These are phyloP conservation scores for Clavariopsis aquatica DNA, from an alignment of 495 filamentous ascomycete species.

Conservation along the genomic window DNA sequence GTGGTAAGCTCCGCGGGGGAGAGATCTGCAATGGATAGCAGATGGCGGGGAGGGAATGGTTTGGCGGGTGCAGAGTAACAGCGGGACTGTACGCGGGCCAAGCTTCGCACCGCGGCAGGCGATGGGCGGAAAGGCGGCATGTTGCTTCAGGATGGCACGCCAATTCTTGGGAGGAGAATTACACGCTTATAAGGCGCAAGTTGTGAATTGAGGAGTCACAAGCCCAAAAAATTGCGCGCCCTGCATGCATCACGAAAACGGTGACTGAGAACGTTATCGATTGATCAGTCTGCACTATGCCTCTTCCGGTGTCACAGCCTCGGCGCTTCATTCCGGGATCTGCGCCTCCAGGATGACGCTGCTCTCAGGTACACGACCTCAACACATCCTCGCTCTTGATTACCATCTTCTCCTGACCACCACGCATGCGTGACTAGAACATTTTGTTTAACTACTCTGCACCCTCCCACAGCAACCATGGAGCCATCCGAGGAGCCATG, in stretches of 20 bases:
- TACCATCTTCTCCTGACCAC: not conserved
- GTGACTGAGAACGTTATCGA: too few species aligned
- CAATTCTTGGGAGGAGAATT: constrained; percentile 23
- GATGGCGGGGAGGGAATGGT: constrained; percentile 57
- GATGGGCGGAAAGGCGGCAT: constrained; percentile 34
- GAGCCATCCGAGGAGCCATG: constrained; percentile 26
- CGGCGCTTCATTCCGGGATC: not conserved
- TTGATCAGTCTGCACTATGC: not conserved
- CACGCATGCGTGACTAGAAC: constrained; percentile 2
- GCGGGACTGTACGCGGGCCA: constrained; percentile 26
- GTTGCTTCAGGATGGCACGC: not conserved
- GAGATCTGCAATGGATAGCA: constrained; percentile 87
- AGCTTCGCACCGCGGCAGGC: constrained; percentile 29
- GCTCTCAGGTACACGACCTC: not conserved
- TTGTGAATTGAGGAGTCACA: constrained; percentile 13
- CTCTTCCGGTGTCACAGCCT: not conserved
- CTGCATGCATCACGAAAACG: constrained; percentile 18
- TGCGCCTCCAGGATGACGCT: constrained; percentile 1
- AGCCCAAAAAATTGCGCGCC: constrained; percentile 1
- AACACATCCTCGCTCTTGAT: not conserved
- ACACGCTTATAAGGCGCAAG: constrained; percentile 14
- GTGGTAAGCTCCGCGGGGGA: constrained; percentile 73
- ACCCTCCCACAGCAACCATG: constrained; percentile 19
- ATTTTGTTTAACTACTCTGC: not conserved
- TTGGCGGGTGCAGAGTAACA: constrained; percentile 34